Conservation (phyloP, 352 stramenopile species). For the Globisporangium ultimum region DNA sequence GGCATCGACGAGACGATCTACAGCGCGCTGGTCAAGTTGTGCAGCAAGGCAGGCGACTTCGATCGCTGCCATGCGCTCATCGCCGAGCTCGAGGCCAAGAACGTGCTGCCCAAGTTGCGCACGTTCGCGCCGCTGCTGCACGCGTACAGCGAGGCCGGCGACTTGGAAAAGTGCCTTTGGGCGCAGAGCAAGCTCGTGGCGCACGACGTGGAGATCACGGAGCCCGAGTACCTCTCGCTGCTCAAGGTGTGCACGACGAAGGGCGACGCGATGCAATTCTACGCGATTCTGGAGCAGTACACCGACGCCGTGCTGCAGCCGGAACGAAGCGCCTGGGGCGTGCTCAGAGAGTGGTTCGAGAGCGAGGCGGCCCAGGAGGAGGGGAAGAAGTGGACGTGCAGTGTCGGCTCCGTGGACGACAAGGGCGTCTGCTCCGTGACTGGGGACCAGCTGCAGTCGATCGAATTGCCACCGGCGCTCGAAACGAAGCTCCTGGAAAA, state of each 20-base stretch:
- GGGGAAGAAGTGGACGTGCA: constrained; percentile 51
- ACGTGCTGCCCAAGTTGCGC: constrained; percentile 61
- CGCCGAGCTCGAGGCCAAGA: constrained; percentile 37
- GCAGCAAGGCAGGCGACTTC: constrained; percentile 58
- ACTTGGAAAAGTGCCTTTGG: constrained; percentile 58
- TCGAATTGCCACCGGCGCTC: constrained; percentile 53
- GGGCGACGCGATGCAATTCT: constrained; percentile 42
- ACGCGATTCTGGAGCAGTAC: constrained; percentile 52
- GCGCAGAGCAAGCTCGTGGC: constrained; percentile 42
- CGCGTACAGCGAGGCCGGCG: constrained; percentile 44
- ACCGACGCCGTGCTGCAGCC: constrained; percentile 60
- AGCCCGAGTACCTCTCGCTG: constrained; percentile 64
- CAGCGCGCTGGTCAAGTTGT: constrained; percentile 77
- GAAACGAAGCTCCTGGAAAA: constrained; percentile 55
- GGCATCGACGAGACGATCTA: constrained; percentile 62
- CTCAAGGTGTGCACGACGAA: constrained; percentile 41
- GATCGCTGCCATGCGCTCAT: constrained; percentile 45
- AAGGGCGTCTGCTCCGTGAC: constrained; percentile 59
- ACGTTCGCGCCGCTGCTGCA: constrained; percentile 70
- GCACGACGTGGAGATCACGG: constrained; percentile 50
- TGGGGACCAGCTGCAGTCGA: constrained; percentile 54
- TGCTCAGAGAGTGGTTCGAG: constrained; percentile 70
- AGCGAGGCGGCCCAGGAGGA: constrained; percentile 65
- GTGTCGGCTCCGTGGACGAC: constrained; percentile 45
- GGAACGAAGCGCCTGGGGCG: constrained; percentile 39